phyloP scores from a whole-genome alignment of 192 early-diverging fungal genomes.

The Umbelopsis sp. region DNA sequence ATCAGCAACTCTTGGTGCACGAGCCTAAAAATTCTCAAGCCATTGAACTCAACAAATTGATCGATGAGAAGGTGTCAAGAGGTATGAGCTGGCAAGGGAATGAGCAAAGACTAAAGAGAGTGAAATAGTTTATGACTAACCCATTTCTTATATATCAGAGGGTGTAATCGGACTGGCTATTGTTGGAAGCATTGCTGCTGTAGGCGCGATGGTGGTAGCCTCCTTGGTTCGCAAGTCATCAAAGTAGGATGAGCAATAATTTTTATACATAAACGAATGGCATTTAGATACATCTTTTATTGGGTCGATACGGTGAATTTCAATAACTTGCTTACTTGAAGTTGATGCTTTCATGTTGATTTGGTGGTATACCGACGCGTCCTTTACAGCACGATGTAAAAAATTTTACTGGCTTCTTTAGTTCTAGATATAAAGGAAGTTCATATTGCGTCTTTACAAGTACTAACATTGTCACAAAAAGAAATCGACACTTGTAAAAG shows the following conservation, averaged over 20 bases:
- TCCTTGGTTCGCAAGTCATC: constrained; percentile 43
- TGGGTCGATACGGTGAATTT: background rate
- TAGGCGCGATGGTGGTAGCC: constrained; percentile 64
- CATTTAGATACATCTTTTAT: background rate
- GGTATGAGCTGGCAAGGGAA: constrained; percentile 5
- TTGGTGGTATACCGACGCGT: no score
- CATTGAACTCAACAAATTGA: constrained; percentile 64
- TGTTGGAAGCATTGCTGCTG: constrained; percentile 73
- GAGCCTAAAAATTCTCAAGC: constrained; percentile 90
- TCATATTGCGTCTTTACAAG: no score
- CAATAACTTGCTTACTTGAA: no score
- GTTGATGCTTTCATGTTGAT: no score
- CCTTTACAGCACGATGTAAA: no score
- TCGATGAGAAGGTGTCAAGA: constrained; percentile 80
- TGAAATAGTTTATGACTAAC: background rate
- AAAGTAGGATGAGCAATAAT: constrained; percentile 17
- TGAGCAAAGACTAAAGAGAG: background rate
- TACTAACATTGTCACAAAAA: no score
- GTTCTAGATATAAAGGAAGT: no score
- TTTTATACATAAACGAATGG: background rate
- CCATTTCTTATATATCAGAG: constrained; percentile 47
- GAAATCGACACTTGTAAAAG: no score
- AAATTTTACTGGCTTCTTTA: no score
- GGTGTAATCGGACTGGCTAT: constrained; percentile 89
- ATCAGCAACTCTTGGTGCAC: constrained; percentile 76